Conservation (phyloP, 1,284 basidiomycete genomes). For the Rhodotorula sp. region DNA sequence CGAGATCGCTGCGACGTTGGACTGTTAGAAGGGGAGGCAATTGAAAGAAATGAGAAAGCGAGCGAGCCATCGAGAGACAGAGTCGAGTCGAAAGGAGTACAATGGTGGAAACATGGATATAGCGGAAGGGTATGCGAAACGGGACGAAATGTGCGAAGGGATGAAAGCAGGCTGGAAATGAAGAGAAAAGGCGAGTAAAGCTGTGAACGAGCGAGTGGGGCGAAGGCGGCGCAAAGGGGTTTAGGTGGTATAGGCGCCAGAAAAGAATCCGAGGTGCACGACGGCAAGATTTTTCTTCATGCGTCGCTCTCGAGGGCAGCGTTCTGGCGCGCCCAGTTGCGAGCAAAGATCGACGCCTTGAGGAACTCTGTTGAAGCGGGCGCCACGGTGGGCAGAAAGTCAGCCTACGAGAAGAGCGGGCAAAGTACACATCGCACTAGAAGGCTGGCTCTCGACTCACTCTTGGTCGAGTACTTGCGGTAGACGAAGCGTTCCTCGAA, state of each 20-base stretch:
- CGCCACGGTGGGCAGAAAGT: too few species aligned
- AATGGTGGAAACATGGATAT: not conserved
- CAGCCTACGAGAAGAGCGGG: not conserved
- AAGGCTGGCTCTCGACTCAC: conserved; percentile 33
- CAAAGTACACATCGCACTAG: not conserved
- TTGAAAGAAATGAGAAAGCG: not conserved
- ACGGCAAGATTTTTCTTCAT: not conserved
- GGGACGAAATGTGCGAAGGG: not conserved
- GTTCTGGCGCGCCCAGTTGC: conserved; percentile 53
- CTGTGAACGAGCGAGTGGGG: not conserved
- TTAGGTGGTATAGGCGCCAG: not conserved
- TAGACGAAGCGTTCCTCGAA: conserved; percentile 86
- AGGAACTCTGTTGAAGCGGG: conserved; percentile 59
- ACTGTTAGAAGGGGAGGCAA: too few species aligned
- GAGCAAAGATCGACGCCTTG: conserved; percentile 62
- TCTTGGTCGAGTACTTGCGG: conserved; percentile 96
- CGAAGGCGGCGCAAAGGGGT: not conserved
- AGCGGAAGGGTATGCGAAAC: conserved; percentile 1
- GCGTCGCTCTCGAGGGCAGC: conserved; percentile 12
- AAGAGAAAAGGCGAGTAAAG: not conserved
- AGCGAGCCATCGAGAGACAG: not conserved
- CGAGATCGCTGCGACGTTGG: not conserved
- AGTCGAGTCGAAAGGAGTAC: not conserved
- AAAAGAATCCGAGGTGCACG: not conserved
- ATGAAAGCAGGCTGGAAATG: not conserved